A percentile compares a stretch with the other conserved stretches of the same genome.
phyloP scores from a whole-genome alignment of 495 filamentous ascomycete genomes.

The Podospora tetraspora region DNA sequence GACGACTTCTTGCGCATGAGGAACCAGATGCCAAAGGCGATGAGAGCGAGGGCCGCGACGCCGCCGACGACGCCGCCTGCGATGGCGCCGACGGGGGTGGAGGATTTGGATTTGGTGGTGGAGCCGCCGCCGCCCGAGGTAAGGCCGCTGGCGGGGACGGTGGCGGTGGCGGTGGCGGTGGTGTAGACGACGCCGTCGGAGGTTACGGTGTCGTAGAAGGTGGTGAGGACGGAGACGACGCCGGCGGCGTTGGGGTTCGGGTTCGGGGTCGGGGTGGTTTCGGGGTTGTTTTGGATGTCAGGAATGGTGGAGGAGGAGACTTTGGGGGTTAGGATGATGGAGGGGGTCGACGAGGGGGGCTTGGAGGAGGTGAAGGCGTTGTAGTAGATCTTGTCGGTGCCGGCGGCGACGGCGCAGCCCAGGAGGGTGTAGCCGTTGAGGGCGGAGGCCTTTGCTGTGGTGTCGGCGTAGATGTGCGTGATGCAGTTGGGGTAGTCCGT shows the following conservation, averaged over 20 bases:
- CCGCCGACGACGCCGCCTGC: constrained; percentile 49
- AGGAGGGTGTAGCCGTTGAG: constrained; percentile 23
- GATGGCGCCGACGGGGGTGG: constrained; percentile 29
- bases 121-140: not conserved
- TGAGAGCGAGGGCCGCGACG: constrained; percentile 35
- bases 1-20: constrained; percentile 38
- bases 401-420: constrained; percentile 28
- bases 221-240: not conserved
- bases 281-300: not conserved
- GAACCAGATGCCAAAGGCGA: constrained; percentile 38
- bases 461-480: constrained; percentile 22
- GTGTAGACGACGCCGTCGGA: not conserved
- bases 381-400: constrained; percentile 26
- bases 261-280: not conserved
- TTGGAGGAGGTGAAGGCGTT: constrained; percentile 11
- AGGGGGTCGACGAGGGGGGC: not conserved
- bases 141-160: not conserved
- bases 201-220: not conserved
- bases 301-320: not conserved
- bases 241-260: not conserved
- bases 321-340: not conserved
- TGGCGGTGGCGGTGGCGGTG: constrained; percentile 1
- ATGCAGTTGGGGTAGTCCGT: constrained; percentile 23
- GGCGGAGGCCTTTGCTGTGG: not conserved
- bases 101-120: constrained; percentile 1